Conservation (phyloP, 306 rosid genomes). For the Spatholobus suberectus region DNA sequence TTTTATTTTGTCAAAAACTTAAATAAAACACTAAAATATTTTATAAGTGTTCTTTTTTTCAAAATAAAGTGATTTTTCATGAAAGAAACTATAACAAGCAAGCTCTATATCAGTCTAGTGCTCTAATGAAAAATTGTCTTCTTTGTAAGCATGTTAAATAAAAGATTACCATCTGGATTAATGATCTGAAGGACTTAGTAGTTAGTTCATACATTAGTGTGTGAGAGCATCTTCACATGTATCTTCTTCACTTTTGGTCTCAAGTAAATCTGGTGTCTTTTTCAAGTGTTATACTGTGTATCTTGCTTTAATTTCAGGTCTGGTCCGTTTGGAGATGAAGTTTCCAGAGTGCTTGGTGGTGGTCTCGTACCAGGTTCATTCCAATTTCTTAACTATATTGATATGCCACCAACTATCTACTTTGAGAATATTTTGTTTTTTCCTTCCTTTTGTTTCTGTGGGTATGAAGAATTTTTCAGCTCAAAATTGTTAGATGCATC, state of each 20-base stretch:
- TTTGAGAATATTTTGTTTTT: constrained; percentile 12
- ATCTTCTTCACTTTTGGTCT: constrained; percentile 2
- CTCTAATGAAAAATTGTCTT: not conserved
- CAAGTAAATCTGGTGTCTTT: not conserved
- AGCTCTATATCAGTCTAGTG: not conserved
- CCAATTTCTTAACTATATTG: constrained; percentile 28
- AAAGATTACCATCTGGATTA: not conserved
- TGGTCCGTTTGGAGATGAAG: constrained; percentile 80
- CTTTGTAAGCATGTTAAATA: not conserved
- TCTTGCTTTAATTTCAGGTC: constrained; percentile 57
- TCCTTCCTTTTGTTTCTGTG: not conserved
- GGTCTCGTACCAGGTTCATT: constrained; percentile 90
- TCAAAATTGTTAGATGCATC: constrained; percentile 11
- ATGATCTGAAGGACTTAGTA: not conserved
- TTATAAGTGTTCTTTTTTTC: no score
- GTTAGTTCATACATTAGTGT: not conserved
- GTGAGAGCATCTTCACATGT: not conserved
- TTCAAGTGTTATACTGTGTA: constrained; percentile 21
- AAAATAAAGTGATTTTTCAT: not conserved
- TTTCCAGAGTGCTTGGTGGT: constrained; percentile 91
- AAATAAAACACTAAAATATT: no score
- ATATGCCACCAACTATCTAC: constrained; percentile 12
- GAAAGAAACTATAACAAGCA: not conserved
- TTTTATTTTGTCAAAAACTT: no score
- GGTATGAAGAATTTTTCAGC: constrained; percentile 11